Percentiles rank a stretch among this genome's conserved stretches.
Conservation (phyloP, 2,329 filamentous ascomycete species). For the Nectriaceae sp. region DNA sequence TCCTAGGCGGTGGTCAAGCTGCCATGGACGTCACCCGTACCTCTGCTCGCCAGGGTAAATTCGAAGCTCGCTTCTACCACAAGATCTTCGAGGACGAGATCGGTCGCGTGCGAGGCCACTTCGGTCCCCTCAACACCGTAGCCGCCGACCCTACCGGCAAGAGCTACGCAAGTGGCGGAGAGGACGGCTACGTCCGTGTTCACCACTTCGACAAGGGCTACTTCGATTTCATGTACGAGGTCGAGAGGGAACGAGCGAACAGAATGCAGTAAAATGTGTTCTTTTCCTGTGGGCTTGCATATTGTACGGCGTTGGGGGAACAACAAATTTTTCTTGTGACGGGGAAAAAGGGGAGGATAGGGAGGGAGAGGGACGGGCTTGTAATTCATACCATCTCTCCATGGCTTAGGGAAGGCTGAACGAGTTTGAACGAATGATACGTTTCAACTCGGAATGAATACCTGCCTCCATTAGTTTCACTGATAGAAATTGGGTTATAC, state of each 20-base stretch:
- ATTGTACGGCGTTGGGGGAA: constrained; percentile 41
- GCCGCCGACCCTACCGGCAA: constrained; percentile 89
- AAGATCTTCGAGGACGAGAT: constrained; percentile 99
- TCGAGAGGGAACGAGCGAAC: constrained; percentile 78
- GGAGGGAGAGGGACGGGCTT: constrained; percentile 16
- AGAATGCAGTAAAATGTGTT: constrained; percentile 39
- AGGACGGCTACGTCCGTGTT: constrained; percentile 97
- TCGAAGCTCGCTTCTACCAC: constrained; percentile 99
- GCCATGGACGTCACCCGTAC: constrained; percentile 99
- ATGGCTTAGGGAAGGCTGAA: constrained; percentile 26
- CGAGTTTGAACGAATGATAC: constrained; percentile 29
- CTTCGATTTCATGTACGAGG: constrained; percentile 98
- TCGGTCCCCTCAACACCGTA: constrained; percentile 95
- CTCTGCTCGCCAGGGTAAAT: constrained; percentile 92
- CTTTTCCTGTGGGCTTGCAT: constrained; percentile 44
- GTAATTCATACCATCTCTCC: constrained; percentile 36
- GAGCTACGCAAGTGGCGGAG: constrained; percentile 91
- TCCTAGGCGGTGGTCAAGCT: constrained; percentile 95
- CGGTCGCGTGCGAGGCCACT: constrained; percentile 93
- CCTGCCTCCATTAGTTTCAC: not conserved
- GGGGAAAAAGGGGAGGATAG: constrained; percentile 24
- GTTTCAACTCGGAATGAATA: constrained; percentile 5
- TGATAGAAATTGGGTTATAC: constrained; percentile 11
- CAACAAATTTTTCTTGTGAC: constrained; percentile 34
- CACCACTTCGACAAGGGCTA: constrained; percentile 99